These are phyloP conservation scores for Bruguiera hainesii DNA, from an alignment of 441 rosid species.

Conservation along the genomic window DNA sequence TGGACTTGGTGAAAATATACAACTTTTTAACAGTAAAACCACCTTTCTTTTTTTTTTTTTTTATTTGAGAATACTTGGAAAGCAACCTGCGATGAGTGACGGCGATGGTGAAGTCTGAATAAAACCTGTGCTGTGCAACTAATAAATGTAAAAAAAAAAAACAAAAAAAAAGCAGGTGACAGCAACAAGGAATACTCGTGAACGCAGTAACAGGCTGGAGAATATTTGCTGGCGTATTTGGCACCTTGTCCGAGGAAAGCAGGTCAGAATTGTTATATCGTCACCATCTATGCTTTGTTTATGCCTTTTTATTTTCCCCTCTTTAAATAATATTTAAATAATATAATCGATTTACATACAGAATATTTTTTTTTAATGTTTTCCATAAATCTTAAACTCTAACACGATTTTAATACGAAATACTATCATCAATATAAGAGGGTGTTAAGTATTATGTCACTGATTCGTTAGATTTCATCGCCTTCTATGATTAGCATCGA, in stretches of 20 bases:
- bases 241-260: slow-evolving; percentile 77
- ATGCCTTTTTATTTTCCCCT: not conserved
- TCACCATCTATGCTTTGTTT: not conserved
- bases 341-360: too few relatives aligned
- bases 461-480: too few relatives aligned
- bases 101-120: not conserved
- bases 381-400: too few relatives aligned
- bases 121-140: not conserved
- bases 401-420: too few relatives aligned
- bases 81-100: not conserved
- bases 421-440: too few relatives aligned
- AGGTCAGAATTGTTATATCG: slow-evolving; percentile 23
- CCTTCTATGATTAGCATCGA: too few relatives aligned
- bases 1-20: too few relatives aligned
- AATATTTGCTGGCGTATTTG: slow-evolving; percentile 84
- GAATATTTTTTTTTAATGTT: too few relatives aligned
- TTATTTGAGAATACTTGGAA: not conserved
- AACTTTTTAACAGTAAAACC: too few relatives aligned
- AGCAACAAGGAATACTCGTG: slow-evolving; percentile 75
- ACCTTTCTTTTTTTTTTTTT: not conserved
- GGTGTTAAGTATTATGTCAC: too few relatives aligned
- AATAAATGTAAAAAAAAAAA: slow-evolving; percentile 19
- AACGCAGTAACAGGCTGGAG: slow-evolving; percentile 67
- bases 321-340: too few relatives aligned
- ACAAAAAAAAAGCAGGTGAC: slow-evolving; percentile 43